Conservation (phyloP, 2,329 filamentous ascomycete species). For the Ophiostoma ips region DNA sequence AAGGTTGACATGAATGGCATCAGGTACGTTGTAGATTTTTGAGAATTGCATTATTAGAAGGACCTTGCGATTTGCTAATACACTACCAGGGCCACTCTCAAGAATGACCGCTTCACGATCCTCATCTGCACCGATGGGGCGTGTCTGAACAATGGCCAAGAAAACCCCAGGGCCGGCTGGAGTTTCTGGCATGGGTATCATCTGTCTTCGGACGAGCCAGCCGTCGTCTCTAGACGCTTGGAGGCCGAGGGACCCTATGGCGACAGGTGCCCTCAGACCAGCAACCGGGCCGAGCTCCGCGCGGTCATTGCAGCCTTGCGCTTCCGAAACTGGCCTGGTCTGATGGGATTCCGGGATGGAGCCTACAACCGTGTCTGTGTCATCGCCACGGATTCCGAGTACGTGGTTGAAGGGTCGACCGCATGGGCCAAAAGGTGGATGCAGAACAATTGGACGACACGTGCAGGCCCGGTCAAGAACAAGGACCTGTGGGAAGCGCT, state of each 20-base stretch:
- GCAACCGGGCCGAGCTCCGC: conserved; percentile 32
- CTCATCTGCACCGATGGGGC: too few species aligned
- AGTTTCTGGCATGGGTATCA: too few species aligned
- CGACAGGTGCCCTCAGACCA: conserved; percentile 22
- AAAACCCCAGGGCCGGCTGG: too few species aligned
- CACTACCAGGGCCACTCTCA: too few species aligned
- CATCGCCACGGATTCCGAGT: conserved; percentile 33
- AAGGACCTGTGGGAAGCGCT: conserved; percentile 34
- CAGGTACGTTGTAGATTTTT: too few species aligned
- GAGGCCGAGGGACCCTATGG: conserved; percentile 24
- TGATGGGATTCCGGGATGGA: conserved; percentile 15
- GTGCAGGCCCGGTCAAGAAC: conserved; percentile 29
- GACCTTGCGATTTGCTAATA: too few species aligned
- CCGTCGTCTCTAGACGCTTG: conserved; percentile 15
- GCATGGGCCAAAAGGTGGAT: conserved; percentile 30
- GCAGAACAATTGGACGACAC: conserved; percentile 29
- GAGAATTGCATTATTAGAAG: too few species aligned
- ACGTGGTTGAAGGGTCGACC: conserved; percentile 33
- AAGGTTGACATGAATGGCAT: background rate
- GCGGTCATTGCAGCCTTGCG: conserved; percentile 30
- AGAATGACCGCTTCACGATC: too few species aligned
- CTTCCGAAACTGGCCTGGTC: conserved; percentile 24
- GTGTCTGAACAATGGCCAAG: too few species aligned
- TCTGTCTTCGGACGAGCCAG: too few species aligned
- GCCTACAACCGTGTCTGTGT: conserved; percentile 26